These are phyloP conservation scores for Incumbomyces delicatus DNA, from an alignment of 2,329 filamentous ascomycete genomes.

Conservation along the genomic window DNA sequence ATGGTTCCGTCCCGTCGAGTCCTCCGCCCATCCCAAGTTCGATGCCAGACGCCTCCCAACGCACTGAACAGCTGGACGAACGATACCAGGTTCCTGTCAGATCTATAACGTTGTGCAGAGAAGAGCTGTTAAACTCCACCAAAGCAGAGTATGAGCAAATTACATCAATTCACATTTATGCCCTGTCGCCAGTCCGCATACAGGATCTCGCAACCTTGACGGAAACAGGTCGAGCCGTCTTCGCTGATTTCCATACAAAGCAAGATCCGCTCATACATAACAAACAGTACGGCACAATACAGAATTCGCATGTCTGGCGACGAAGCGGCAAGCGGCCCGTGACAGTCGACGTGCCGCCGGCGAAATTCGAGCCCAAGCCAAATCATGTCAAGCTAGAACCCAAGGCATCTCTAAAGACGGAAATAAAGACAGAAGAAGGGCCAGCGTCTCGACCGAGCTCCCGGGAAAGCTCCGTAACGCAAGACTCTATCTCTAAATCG, in stretches of 20 bases:
- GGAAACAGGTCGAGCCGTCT: slow-evolving; percentile 57
- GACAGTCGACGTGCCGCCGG: slow-evolving; percentile 8
- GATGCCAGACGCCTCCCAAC: slow-evolving; percentile 18
- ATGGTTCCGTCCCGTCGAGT: slow-evolving; percentile 53
- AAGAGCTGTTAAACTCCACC: slow-evolving; percentile 62
- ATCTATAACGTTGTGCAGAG: slow-evolving; percentile 57
- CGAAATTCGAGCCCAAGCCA: slow-evolving; percentile 19
- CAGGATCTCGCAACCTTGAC: slow-evolving; percentile 64
- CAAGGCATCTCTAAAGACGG: neutral
- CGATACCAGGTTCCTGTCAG: slow-evolving; percentile 45
- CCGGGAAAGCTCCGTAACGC: slow-evolving; percentile 24
- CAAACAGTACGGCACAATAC: slow-evolving; percentile 62
- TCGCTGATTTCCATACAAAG: slow-evolving; percentile 40
- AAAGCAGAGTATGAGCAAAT: slow-evolving; percentile 63
- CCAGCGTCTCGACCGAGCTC: slow-evolving; percentile 22
- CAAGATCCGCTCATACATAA: slow-evolving; percentile 52
- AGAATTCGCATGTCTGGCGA: slow-evolving; percentile 57
- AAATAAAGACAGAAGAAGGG: slow-evolving; percentile 5
- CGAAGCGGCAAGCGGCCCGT: slow-evolving; percentile 35
- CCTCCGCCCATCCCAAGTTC: slow-evolving; percentile 46
- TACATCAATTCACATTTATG: slow-evolving; percentile 77
- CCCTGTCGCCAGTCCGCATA: slow-evolving; percentile 60
- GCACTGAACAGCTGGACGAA: slow-evolving; percentile 30
- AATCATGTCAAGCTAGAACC: slow-evolving; percentile 20
- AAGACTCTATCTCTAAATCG: slow-evolving; percentile 23